Evolutionary conservation across 306 rosid genomes (phyloP).

Genomic region (Quercus dentata): DNA sequence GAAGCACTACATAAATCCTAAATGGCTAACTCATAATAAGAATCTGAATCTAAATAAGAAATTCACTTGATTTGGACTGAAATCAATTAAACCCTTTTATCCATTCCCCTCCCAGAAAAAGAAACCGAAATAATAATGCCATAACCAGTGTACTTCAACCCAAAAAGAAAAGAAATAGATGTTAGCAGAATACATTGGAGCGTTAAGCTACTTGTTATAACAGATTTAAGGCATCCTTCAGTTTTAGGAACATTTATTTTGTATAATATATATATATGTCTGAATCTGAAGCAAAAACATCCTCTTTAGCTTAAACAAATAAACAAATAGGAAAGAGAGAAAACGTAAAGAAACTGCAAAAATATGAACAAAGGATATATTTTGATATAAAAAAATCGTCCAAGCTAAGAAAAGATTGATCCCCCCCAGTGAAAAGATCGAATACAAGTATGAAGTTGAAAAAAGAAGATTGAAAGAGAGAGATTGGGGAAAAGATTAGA

Average conservation of each 20-base stretch:
- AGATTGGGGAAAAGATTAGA: too few species aligned
- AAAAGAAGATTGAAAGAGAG: too few species aligned
- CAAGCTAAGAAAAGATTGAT: not conserved
- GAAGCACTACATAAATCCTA: not conserved
- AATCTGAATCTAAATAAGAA: not conserved
- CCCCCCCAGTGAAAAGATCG: too few species aligned
- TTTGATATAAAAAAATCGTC: not conserved
- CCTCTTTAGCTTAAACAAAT: not conserved
- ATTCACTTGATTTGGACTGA: not conserved
- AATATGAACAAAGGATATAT: too few species aligned
- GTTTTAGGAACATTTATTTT: not conserved
- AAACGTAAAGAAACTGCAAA: not conserved
- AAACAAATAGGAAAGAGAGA: not conserved
- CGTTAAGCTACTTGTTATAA: not conserved
- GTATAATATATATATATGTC: not conserved
- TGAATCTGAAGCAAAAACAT: not conserved
- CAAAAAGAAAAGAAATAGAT: too few species aligned
- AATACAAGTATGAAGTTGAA: too few species aligned
- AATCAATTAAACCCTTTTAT: not conserved
- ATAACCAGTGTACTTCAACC: too few species aligned
- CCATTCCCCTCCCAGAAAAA: not conserved
- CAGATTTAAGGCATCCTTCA: too few species aligned
- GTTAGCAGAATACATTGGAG: not conserved
- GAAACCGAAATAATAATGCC: not conserved
- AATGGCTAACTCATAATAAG: not conserved